Evolutionary conservation across 2,329 filamentous ascomycete genomes (phyloP), one percentile per base, ranked within the genome.

Genomic region (Fusarium pilosicola): DNA sequence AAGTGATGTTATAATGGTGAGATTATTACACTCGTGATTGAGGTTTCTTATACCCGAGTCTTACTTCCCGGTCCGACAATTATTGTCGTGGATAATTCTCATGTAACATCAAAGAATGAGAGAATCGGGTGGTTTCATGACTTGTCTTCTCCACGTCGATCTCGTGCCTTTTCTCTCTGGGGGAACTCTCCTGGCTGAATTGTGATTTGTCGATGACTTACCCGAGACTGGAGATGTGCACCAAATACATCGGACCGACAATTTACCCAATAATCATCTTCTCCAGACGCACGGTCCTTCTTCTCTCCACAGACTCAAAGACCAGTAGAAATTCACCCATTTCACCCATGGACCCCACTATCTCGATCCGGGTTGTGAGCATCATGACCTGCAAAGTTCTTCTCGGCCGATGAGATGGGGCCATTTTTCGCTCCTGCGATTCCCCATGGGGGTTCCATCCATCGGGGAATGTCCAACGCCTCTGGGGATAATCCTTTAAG

Each of bases 301-400:
- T 3, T 2, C n/a, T 6, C 34, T 14, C 15, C 22, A 52, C 12
- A 13, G 1, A 8, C 6, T 3, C 7, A 12, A 6, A 4, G 22
- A 2, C 68, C 55, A 70, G 42, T 70, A 1, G 34, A 44, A 70
- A 66, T 70, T 70, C 68, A 70, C 4, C 68, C 68, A 61, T 65
- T 57, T 45, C 34, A 30, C 13, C 44, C 68, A 20, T 18, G 4
- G 11, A 4, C 2, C 45, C 45, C 24, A 12, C 11, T 45, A 6
- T 26, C 44, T 26, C 11, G 42, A 65, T 44, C n/a, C 26, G 32
- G 39, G 30, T 22, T 58, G 22, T 30, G 12, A 36, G 5, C 15
- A 28, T 46, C 39, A 13, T 61, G 54, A 52, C 34, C 36, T 44
- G 30, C n/a, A 41, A 7, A 28, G 17, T 20, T 46, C 34, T 58